These are phyloP conservation scores for Musa schizocarpa DNA, from an alignment of 176 grass and related monocot species.

Conservation along the genomic window DNA sequence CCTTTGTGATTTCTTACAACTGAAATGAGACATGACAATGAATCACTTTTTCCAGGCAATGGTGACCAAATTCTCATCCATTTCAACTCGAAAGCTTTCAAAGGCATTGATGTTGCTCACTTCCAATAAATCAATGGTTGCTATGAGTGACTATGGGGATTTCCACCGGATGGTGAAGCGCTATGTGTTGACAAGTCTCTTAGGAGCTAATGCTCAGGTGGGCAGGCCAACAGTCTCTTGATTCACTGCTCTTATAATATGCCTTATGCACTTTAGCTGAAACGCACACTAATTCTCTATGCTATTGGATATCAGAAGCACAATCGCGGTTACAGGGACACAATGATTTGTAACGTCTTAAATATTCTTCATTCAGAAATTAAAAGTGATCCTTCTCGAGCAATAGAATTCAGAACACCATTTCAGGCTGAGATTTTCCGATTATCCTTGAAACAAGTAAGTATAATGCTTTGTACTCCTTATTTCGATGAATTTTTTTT, in stretches of 20 bases:
- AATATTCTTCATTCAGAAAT: conserved; percentile 28
- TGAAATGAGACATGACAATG: too few relatives aligned
- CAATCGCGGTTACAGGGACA: conserved; percentile 40
- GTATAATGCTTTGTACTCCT: background rate
- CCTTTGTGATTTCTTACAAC: too few relatives aligned
- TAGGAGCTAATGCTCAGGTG: conserved; percentile 75
- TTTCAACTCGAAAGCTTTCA: conserved; percentile 68
- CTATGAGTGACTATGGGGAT: conserved; percentile 69
- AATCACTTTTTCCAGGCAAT: conserved; percentile 43
- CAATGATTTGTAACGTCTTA: conserved; percentile 50
- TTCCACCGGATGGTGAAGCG: conserved; percentile 87
- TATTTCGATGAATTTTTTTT: background rate
- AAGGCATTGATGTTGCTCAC: conserved; percentile 61
- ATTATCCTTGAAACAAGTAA: conserved; percentile 61
- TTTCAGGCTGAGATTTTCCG: conserved; percentile 62
- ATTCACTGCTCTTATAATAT: background rate
- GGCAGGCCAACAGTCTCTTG: background rate
- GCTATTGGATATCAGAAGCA: conserved; percentile 42
- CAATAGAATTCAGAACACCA: conserved; percentile 51
- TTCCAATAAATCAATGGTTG: conserved; percentile 62
- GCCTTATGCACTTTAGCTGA: background rate
- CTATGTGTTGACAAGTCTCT: conserved; percentile 47
- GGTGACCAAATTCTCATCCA: conserved; percentile 70
- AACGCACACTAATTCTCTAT: background rate
- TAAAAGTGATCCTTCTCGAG: conserved; percentile 32